Evolutionary conservation across 2,329 filamentous ascomycete genomes (phyloP).

Genomic region (Bipolaris cookei): DNA sequence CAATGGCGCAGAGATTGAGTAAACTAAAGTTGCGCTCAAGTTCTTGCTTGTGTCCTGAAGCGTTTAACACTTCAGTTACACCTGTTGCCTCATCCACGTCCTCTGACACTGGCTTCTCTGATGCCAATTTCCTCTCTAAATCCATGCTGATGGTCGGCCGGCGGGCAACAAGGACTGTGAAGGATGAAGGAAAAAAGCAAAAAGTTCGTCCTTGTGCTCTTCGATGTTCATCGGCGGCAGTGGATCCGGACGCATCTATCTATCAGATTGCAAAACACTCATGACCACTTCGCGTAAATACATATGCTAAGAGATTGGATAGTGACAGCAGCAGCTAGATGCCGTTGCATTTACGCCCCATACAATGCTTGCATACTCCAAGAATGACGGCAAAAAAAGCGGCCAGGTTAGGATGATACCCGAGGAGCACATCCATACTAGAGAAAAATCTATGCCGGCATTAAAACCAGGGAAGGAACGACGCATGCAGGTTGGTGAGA

Average conservation of each 20-base stretch:
- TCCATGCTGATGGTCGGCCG: neutral
- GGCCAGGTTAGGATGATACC: neutral
- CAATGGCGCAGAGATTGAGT: constrained; percentile 55
- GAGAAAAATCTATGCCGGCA: constrained; percentile 9
- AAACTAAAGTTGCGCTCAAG: constrained; percentile 59
- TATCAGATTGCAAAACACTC: constrained; percentile 5
- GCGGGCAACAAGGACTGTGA: neutral
- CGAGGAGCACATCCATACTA: neutral
- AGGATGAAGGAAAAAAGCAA: neutral
- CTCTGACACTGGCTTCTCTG: constrained; percentile 21
- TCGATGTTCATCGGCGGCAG: neutral
- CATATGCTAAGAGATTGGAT: constrained; percentile 23
- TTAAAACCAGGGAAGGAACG: constrained; percentile 12
- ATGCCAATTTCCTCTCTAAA: constrained; percentile 15
- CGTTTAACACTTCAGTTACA: constrained; percentile 53
- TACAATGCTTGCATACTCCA: neutral
- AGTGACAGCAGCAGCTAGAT: constrained; percentile 15
- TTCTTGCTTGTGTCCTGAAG: constrained; percentile 60
- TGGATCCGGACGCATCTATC: constrained; percentile 19
- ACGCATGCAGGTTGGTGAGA: constrained; percentile 4
- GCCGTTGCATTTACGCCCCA: neutral
- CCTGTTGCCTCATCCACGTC: constrained; percentile 27
- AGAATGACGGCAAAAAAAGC: neutral
- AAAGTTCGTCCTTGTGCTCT: neutral
- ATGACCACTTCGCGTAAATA: constrained; percentile 19